Percentiles rank a stretch among this genome's conserved stretches.
Evolutionary conservation across 2,329 filamentous ascomycete species (phyloP).

Genomic region (Xylariaceae sp.): DNA sequence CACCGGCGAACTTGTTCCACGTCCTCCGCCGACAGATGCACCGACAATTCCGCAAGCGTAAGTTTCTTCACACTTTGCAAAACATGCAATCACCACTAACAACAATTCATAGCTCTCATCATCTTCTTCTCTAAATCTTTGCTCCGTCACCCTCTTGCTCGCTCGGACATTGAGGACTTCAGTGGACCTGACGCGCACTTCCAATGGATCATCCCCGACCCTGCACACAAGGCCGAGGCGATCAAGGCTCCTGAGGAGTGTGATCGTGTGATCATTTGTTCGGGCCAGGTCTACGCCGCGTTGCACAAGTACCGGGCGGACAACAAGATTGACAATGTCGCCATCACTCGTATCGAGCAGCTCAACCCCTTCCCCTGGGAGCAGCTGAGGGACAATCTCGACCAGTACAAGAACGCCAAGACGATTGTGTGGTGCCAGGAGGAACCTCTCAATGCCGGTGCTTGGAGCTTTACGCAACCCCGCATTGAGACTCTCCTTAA

Average conservation of each 20-base stretch:
- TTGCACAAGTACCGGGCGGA: conserved; percentile 87
- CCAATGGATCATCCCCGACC: conserved; percentile 92
- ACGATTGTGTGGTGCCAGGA: conserved; percentile 97
- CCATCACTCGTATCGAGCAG: conserved; percentile 94
- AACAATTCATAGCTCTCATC: conserved; percentile 67
- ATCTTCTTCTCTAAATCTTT: conserved; percentile 99
- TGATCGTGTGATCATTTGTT: conserved; percentile 90
- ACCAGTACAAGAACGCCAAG: conserved; percentile 95
- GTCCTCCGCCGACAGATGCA: conserved; percentile 96
- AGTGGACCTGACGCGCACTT: conserved; percentile 80
- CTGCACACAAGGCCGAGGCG: conserved; percentile 69
- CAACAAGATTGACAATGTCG: conserved; percentile 83
- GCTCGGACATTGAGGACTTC: conserved; percentile 88
- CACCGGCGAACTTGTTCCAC: conserved; percentile 93
- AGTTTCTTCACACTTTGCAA: conserved; percentile 37
- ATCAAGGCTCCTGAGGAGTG: conserved; percentile 82
- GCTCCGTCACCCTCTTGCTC: conserved; percentile 87
- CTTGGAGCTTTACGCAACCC: conserved; percentile 96
- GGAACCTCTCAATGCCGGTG: conserved; percentile 94
- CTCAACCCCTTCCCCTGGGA: conserved; percentile 99
- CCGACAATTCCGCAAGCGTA: conserved; percentile 98
- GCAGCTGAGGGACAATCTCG: conserved; percentile 92
- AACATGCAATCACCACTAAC: conserved; percentile 21
- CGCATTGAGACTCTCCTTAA: conserved; percentile 96
- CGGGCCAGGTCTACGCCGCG: conserved; percentile 88